Conservation (phyloP, 768 basidiomycete species). For the Hemileccinum rubropunctum region DNA sequence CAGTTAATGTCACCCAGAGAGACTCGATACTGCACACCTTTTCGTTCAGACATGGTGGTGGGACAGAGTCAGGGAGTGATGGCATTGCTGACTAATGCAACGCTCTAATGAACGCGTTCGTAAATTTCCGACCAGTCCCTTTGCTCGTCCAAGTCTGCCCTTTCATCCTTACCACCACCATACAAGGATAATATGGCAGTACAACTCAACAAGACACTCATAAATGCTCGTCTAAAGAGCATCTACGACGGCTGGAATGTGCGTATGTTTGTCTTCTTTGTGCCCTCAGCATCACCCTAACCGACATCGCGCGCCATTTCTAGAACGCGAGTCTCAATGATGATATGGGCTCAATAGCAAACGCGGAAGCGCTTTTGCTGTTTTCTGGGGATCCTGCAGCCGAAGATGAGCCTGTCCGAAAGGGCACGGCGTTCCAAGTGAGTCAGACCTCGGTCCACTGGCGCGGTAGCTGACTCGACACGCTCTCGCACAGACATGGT, state of each 20-base stretch:
- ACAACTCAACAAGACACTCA: constrained; percentile 64
- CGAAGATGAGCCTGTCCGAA: constrained; percentile 89
- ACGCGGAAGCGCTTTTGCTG: constrained; percentile 67
- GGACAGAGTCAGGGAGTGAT: constrained; percentile 6
- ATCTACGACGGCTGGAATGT: constrained; percentile 66
- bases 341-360: constrained; percentile 66
- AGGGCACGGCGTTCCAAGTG: constrained; percentile 91
- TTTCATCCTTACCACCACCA: constrained; percentile 2
- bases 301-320: constrained; percentile 4
- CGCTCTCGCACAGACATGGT: constrained; percentile 69
- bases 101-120: constrained; percentile 24
- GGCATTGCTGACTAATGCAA: constrained; percentile 29
- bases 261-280: constrained; percentile 21
- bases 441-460: constrained; percentile 13
- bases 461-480: constrained; percentile 1
- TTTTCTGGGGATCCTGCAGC: constrained; percentile 74
- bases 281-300: constrained; percentile 11
- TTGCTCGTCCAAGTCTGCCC: constrained; percentile 15
- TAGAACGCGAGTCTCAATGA: constrained; percentile 68
- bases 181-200: constrained; percentile 51
- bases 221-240: constrained; percentile 54
- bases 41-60: constrained; percentile 74
- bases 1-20: constrained; percentile 1
- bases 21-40: constrained; percentile 46
- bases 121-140: constrained; percentile 30